A percentile compares a stretch with the other conserved stretches of the same genome.
Conservation (phyloP, 208 protist genomes). For the Leishmania mexicana region DNA sequence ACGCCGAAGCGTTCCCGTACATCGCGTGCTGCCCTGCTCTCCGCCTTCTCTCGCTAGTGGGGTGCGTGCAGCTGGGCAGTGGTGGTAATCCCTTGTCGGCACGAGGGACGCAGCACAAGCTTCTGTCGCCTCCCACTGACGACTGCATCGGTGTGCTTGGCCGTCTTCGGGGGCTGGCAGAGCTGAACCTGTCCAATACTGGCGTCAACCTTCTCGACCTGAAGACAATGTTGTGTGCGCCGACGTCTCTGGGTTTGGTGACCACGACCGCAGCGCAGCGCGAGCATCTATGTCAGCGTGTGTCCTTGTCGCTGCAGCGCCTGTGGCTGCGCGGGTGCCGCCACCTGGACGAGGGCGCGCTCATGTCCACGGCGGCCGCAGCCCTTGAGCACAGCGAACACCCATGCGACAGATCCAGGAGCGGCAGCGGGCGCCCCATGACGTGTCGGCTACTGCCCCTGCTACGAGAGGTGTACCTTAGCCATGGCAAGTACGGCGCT, state of each 20-base stretch:
- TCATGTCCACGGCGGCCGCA: constrained; percentile 4
- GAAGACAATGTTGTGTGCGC: neutral
- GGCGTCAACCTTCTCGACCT: constrained; percentile 19
- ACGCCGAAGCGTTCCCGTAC: constrained; percentile 22
- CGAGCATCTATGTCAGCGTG: neutral
- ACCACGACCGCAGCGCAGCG: neutral
- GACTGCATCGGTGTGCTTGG: constrained; percentile 22
- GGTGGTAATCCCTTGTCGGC: neutral
- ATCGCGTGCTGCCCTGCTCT: constrained; percentile 32
- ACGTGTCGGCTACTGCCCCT: neutral
- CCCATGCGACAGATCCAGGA: neutral
- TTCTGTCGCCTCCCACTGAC: neutral
- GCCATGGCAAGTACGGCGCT: constrained; percentile 20
- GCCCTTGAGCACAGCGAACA: neutral
- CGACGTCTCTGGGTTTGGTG: neutral
- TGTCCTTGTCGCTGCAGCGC: constrained; percentile 26
- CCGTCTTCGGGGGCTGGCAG: constrained; percentile 34
- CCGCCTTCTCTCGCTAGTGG: constrained; percentile 32
- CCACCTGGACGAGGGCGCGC: constrained; percentile 13
- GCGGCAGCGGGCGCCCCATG: neutral
- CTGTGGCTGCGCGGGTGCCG: constrained; percentile 47
- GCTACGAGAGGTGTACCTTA: constrained; percentile 28
- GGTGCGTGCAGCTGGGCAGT: constrained; percentile 29
- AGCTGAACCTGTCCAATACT: constrained; percentile 50
- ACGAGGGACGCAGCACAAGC: neutral